A percentile compares a stretch with the other conserved stretches of the same genome.
Conservation (phyloP, 2,329 filamentous ascomycete genomes). For the Cladosporium sp. region DNA sequence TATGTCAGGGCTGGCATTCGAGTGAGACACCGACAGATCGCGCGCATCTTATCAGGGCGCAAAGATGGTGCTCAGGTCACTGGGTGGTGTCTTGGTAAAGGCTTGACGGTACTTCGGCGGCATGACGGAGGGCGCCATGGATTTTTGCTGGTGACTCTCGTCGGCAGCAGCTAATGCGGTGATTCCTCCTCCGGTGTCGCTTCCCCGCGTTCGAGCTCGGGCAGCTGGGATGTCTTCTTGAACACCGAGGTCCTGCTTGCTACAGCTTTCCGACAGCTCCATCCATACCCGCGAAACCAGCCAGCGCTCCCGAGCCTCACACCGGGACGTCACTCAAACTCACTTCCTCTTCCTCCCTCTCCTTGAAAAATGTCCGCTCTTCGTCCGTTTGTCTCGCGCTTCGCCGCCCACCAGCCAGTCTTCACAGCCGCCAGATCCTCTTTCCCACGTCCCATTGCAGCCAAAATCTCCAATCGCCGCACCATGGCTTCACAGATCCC, state of each 20-base stretch:
- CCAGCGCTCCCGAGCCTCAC: not conserved
- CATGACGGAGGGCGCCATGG: not conserved
- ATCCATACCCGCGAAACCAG: not conserved
- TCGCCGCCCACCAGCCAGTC: constrained; percentile 13
- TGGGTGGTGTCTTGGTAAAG: not conserved
- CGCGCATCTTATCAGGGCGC: not conserved
- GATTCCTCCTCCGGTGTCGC: not conserved
- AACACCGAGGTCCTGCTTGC: not conserved
- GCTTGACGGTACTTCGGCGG: not conserved
- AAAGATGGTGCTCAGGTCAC: not conserved
- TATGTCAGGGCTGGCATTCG: not conserved
- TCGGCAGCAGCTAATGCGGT: not conserved
- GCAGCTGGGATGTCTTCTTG: not conserved
- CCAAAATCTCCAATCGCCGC: constrained; percentile 32
- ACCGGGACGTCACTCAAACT: constrained; percentile 4
- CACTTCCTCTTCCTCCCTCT: not conserved
- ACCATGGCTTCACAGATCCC: constrained; percentile 42
- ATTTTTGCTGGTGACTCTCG: not conserved
- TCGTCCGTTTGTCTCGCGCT: constrained; percentile 17
- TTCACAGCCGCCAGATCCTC: constrained; percentile 18
- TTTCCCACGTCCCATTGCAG: constrained; percentile 29
- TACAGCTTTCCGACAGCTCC: not conserved
- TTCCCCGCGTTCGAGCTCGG: constrained; percentile 5
- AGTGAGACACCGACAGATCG: not conserved
- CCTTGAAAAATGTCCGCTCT: constrained; percentile 22